These are phyloP conservation scores for Populus deltoides DNA, from an alignment of 345 rosid species.

Conservation along the genomic window DNA sequence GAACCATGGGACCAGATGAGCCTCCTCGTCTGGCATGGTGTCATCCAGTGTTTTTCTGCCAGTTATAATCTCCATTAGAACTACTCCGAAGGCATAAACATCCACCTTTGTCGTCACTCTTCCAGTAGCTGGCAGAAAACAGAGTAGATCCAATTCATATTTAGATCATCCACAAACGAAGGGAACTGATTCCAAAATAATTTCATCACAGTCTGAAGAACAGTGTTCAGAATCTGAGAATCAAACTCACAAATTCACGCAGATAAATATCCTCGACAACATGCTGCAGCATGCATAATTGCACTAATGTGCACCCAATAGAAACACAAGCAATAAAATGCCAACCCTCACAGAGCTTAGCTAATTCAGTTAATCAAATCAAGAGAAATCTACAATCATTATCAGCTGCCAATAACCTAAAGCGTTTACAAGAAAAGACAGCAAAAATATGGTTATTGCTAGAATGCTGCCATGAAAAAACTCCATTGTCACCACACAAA, in stretches of 20 bases:
- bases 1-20: slow-evolving; percentile 29
- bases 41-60: slow-evolving; percentile 29
- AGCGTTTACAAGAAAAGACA: neutral
- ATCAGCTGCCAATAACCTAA: neutral
- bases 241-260: neutral
- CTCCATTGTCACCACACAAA: neutral
- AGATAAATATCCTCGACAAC: neutral
- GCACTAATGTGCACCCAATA: neutral
- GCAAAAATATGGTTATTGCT: neutral
- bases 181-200: neutral
- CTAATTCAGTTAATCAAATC: neutral
- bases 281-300: neutral
- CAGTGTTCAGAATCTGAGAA: neutral
- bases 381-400: neutral
- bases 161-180: neutral
- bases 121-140: slow-evolving; percentile 25
- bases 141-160: neutral
- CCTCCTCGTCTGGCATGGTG: slow-evolving; percentile 13
- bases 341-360: neutral
- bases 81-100: slow-evolving; percentile 27
- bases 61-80: slow-evolving; percentile 28
- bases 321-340: neutral
- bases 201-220: neutral
- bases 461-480: neutral
- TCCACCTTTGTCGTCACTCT: slow-evolving; percentile 32